phyloP scores from a whole-genome alignment of 805 yeast genomes.

The Yarrowia sp. region DNA sequence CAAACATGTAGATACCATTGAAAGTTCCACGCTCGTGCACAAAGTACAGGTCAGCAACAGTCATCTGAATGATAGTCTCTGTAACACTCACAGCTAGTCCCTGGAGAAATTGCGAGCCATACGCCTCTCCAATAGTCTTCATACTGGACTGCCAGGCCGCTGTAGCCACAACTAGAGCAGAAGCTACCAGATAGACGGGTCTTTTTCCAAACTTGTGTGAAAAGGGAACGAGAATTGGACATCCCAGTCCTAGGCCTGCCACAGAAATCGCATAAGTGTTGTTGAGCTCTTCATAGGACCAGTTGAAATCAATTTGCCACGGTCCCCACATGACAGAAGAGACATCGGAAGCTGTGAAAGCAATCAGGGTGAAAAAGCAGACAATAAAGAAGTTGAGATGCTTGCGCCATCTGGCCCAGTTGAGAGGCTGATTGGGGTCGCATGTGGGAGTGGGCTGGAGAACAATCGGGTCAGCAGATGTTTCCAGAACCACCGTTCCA shows the following conservation, averaged over 20 bases:
- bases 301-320: not conserved
- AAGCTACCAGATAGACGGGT: too few species aligned
- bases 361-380: not conserved
- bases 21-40: too few species aligned
- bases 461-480: not conserved
- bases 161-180: too few species aligned
- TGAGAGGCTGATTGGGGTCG: constrained; percentile 1
- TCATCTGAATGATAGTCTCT: too few species aligned
- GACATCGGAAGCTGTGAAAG: not conserved
- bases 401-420: not conserved
- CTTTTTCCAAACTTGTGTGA: too few species aligned
- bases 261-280: not conserved
- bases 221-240: too few species aligned
- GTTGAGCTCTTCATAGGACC: not conserved
- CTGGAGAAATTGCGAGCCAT: too few species aligned
- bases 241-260: not conserved
- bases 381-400: constrained; percentile 1
- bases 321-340: not conserved
- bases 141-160: too few species aligned
- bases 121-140: too few species aligned
- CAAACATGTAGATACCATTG: too few species aligned
- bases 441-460: not conserved
- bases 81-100: too few species aligned
- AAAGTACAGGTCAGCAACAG: too few species aligned
- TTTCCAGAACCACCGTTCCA: not conserved